Evolutionary conservation across 164 flowering plant genomes (phyloP).

Genomic region (Tetrastigma voinierianum): DNA sequence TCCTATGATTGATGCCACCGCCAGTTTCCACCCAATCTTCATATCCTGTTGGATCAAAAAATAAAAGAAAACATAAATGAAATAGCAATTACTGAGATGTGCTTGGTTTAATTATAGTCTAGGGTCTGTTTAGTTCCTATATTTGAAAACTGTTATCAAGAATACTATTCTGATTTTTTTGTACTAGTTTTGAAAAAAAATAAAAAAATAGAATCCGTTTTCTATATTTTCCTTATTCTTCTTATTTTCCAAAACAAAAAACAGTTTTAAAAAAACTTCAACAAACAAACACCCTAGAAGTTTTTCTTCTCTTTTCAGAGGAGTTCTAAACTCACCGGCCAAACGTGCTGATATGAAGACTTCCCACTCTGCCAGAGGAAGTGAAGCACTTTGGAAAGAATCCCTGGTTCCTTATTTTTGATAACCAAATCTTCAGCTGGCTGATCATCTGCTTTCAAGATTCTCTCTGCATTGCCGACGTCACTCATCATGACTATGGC

Average conservation of each 20-base stretch:
- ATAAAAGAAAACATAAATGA: background rate
- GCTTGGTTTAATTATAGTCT: too few species aligned
- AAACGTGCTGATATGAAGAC: slow-evolving; percentile 44
- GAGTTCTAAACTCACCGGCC: slow-evolving; percentile 52
- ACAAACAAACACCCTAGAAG: too few species aligned
- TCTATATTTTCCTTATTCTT: too few species aligned
- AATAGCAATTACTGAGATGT: background rate
- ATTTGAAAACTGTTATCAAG: too few species aligned
- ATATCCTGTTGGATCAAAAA: slow-evolving; percentile 26
- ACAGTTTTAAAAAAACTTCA: too few species aligned
- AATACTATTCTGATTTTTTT: too few species aligned
- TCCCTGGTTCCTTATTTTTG: slow-evolving; percentile 14
- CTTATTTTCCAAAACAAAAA: too few species aligned
- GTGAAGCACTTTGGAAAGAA: slow-evolving; percentile 16
- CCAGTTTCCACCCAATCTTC: slow-evolving; percentile 36
- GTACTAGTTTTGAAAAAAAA: too few species aligned
- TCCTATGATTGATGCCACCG: slow-evolving; percentile 38
- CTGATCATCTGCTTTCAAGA: slow-evolving; percentile 21
- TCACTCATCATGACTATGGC: slow-evolving; percentile 21
- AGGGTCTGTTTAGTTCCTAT: too few species aligned
- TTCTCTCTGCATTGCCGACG: slow-evolving; percentile 35
- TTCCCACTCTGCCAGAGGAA: slow-evolving; percentile 37
- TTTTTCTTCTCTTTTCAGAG: too few species aligned
- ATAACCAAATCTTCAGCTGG: slow-evolving; percentile 6
- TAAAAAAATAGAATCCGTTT: too few species aligned